These are phyloP conservation scores for Hymenoscyphus repandus DNA, from an alignment of 2,329 filamentous ascomycete species.

Conservation along the genomic window DNA sequence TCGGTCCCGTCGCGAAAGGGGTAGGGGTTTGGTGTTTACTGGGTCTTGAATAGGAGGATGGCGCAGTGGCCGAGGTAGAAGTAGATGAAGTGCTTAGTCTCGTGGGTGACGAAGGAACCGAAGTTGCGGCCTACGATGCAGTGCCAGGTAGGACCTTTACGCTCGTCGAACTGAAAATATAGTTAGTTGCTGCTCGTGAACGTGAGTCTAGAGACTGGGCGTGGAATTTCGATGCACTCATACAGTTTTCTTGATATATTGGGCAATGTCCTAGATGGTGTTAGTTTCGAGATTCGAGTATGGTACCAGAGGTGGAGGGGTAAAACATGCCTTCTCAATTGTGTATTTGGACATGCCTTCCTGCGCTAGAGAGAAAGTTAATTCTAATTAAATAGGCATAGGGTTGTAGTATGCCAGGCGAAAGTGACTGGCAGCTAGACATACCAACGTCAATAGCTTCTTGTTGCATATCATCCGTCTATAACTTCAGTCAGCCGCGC, in stretches of 20 bases:
- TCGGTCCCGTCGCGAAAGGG: not conserved
- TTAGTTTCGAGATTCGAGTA: no score
- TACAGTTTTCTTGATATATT: constrained; percentile 92
- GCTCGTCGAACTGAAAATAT: constrained; percentile 74
- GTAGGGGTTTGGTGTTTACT: constrained; percentile 47
- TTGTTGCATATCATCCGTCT: constrained; percentile 97
- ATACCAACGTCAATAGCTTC: constrained; percentile 93
- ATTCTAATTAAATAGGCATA: constrained; percentile 8
- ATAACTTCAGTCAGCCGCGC: not conserved
- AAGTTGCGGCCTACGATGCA: constrained; percentile 99
- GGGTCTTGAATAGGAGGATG: constrained; percentile 98
- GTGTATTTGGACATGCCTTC: constrained; percentile 67
- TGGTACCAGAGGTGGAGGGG: constrained; percentile 1
- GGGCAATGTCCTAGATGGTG: constrained; percentile 74
- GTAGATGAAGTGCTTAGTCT: constrained; percentile 99
- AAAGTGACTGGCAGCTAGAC: constrained; percentile 33
- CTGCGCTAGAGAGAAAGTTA: constrained; percentile 47
- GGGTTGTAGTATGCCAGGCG: not conserved
- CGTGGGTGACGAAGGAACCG: constrained; percentile 97
- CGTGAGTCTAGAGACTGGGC: not conserved
- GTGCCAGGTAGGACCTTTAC: constrained; percentile 98
- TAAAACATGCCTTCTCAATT: constrained; percentile 58
- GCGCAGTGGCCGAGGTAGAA: constrained; percentile 99
- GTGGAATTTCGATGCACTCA: constrained; percentile 22
- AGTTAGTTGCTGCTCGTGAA: not conserved